These are phyloP conservation scores for Crithidia mellificae DNA, from an alignment of 208 protist species.

Conservation along the genomic window DNA sequence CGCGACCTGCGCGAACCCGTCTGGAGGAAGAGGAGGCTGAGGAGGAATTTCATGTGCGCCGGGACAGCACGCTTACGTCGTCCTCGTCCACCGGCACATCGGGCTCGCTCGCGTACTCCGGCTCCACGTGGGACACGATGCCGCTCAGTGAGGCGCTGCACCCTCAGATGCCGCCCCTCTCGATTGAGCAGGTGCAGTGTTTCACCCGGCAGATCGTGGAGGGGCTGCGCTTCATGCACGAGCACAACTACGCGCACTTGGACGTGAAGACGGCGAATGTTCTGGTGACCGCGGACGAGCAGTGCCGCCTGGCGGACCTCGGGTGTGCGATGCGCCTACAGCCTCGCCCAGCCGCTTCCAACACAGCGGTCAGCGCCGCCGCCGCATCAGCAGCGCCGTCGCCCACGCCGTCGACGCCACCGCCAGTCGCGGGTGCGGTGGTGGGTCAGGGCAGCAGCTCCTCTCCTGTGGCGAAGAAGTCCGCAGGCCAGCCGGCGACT, in stretches of 20 bases:
- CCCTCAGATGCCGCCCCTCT: conserved; percentile 53
- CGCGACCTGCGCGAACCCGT: background rate
- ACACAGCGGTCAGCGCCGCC: too few species aligned
- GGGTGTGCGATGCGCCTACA: conserved; percentile 85
- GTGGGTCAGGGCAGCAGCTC: background rate
- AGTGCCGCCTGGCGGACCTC: conserved; percentile 92
- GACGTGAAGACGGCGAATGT: conserved; percentile 93
- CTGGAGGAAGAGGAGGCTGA: conserved; percentile 12
- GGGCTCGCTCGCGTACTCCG: conserved; percentile 8
- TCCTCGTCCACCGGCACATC: background rate
- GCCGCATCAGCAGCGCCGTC: too few species aligned
- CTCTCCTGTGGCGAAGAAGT: background rate
- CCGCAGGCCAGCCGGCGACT: background rate
- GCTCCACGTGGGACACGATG: conserved; percentile 31
- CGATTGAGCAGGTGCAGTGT: conserved; percentile 64
- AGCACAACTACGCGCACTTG: conserved; percentile 82
- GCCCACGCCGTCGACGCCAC: too few species aligned
- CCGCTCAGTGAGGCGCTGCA: conserved; percentile 35
- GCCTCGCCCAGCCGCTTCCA: too few species aligned
- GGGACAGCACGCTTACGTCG: background rate
- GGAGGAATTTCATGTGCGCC: conserved; percentile 2
- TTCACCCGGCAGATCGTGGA: conserved; percentile 73
- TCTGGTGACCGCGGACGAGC: conserved; percentile 67
- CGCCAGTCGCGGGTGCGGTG: background rate
- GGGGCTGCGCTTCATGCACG: conserved; percentile 84